phyloP scores from a whole-genome alignment of 495 filamentous ascomycete genomes.

The Letharia lupina region DNA sequence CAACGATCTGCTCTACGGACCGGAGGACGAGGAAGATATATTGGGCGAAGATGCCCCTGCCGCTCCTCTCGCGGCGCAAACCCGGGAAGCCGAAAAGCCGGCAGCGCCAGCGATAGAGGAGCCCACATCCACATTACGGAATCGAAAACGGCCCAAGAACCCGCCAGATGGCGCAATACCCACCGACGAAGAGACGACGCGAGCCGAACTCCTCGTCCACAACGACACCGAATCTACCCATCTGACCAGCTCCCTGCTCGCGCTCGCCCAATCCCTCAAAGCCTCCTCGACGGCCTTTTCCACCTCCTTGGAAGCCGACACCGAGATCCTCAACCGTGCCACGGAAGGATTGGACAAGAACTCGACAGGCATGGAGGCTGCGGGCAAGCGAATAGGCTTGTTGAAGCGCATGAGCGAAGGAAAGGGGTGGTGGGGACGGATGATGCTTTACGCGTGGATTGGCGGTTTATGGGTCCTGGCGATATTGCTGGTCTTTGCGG shows the following conservation, averaged over 20 bases:
- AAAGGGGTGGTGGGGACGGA: constrained; percentile 75
- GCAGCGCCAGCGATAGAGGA: neutral
- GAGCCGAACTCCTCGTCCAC: constrained; percentile 49
- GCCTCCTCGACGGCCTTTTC: constrained; percentile 61
- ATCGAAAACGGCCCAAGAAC: constrained; percentile 27
- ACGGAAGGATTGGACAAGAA: constrained; percentile 69
- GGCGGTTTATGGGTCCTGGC: constrained; percentile 67
- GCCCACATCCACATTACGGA: constrained; percentile 10
- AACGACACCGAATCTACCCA: constrained; percentile 74
- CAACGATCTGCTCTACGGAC: constrained; percentile 18
- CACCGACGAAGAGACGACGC: neutral
- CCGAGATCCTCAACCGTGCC: constrained; percentile 57
- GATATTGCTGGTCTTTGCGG: constrained; percentile 65
- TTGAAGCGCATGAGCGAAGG: constrained; percentile 72
- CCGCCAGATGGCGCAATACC: constrained; percentile 16
- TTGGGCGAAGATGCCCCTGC: constrained; percentile 14
- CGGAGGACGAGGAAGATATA: constrained; percentile 21
- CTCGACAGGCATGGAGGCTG: constrained; percentile 61
- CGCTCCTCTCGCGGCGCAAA: constrained; percentile 12
- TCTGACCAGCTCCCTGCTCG: constrained; percentile 71
- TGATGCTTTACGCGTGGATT: constrained; percentile 79
- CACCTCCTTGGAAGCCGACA: constrained; percentile 60
- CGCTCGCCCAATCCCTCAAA: constrained; percentile 72
- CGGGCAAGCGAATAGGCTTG: constrained; percentile 63
- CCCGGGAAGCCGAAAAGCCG: constrained; percentile 3